Percentiles rank a stretch among this genome's conserved stretches.
These are phyloP conservation scores for Verticillium klebahnii DNA, from an alignment of 2,329 filamentous ascomycete genomes.

Conservation along the genomic window DNA sequence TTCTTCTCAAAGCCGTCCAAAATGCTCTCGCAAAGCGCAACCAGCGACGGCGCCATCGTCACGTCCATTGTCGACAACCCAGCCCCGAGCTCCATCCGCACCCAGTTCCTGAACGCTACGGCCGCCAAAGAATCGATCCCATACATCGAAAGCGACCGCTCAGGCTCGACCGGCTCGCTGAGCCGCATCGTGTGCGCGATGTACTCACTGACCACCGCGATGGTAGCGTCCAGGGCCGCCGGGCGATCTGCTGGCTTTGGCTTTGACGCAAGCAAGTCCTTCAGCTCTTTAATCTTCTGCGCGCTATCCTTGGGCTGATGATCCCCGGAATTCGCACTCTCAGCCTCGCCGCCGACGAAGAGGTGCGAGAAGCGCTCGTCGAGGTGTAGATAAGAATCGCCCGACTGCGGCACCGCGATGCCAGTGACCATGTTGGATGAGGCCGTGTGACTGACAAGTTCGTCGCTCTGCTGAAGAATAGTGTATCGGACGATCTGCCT, in stretches of 20 bases:
- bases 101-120: conserved; percentile 23
- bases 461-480: background rate
- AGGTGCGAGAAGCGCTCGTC: background rate
- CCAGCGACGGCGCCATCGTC: conserved; percentile 18
- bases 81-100: conserved; percentile 16
- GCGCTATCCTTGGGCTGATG: background rate
- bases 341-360: background rate
- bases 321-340: background rate
- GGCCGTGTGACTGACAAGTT: background rate
- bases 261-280: background rate
- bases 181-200: conserved; percentile 19
- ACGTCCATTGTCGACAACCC: conserved; percentile 23
- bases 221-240: conserved; percentile 11
- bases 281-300: background rate
- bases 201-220: conserved; percentile 16
- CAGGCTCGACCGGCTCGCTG: conserved; percentile 17
- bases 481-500: background rate
- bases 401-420: background rate
- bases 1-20: background rate
- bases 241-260: conserved; percentile 7
- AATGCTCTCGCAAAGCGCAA: conserved; percentile 21
- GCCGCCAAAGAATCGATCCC: conserved; percentile 24
- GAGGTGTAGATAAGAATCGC: background rate
- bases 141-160: conserved; percentile 19
- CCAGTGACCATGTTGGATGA: background rate